Base-by-base conservation (phyloP, 495 filamentous ascomycete genomes). In the Tuber borchii region DNA sequence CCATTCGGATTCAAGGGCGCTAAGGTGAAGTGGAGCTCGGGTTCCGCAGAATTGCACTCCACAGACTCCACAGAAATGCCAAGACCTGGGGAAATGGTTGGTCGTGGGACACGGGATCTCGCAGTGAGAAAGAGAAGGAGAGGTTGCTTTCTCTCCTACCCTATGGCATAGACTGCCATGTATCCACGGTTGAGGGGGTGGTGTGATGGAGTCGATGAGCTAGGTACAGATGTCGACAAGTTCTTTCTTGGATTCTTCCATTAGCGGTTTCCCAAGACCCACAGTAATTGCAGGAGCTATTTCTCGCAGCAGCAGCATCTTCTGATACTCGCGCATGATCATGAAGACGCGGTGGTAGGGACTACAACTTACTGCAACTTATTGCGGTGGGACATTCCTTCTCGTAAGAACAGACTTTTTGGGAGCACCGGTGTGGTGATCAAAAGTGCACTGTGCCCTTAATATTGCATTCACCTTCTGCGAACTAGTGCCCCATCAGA, bases 51-150 rank as follows among this genome's bases (percentile, higher is more conserved):
- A 71, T 71, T 74, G 77, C 75, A 71, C 69, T 69, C 22, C 51
- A 39, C 51, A 39, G 70, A 72, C 72, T 75, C 56, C 75, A 70
- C 69, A n/a, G 51, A 26, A 51, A 77, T 48, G 77, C 72, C 51
- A 74, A 77, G 77, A 79, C 75, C 75, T 79, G 75, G 77, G 75
- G 77, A 75, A 75, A 75, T 69, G 51, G 51, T 61, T 70, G 76
- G 72, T 74, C 72, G 78, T 79, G 78, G 79, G 78, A 79, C 78
- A 79, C 78, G 78, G 78, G 78, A 79, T 79, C 78, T 70, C 44
- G 73, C 78, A 72, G 70, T 1, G 45, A 70, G 69, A 48, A 37
- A 71, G 37, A n/a, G 73, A 45, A 69, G 70, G 69, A 42, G 46
- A 42, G 46, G 56, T 43, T 31, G 46, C 56, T 9, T 65, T 16